A percentile compares a stretch with the other conserved stretches of the same genome.
These are phyloP conservation scores for Selenicereus undatus DNA, from an alignment of 148 eudicot species.

Conservation along the genomic window DNA sequence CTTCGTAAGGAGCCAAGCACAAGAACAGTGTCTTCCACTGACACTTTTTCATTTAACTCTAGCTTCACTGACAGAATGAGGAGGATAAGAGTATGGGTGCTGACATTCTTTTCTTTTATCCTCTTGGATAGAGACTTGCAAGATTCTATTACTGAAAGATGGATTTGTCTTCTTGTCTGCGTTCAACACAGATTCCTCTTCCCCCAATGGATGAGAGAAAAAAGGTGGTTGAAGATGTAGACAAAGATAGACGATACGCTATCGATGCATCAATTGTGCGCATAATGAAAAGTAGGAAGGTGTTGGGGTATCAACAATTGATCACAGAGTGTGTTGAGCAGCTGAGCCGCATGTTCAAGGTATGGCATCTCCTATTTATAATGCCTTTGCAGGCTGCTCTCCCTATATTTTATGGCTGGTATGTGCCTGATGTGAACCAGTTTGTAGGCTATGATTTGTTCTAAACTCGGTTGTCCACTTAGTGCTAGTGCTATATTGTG, in stretches of 20 bases:
- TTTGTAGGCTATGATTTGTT: too few species aligned
- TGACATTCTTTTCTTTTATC: background rate
- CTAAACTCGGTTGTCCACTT: too few species aligned
- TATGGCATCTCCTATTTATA: conserved; percentile 11
- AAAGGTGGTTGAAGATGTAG: conserved; percentile 48
- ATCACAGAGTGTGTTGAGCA: conserved; percentile 45
- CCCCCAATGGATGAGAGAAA: conserved; percentile 42
- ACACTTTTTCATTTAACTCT: conserved; percentile 38
- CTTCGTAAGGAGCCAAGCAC: conserved; percentile 37
- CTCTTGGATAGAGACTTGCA: background rate
- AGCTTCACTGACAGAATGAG: conserved; percentile 45
- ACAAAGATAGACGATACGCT: conserved; percentile 45
- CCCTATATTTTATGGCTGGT: too few species aligned
- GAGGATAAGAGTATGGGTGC: conserved; percentile 34
- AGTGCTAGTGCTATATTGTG: too few species aligned
- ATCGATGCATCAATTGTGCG: conserved; percentile 46
- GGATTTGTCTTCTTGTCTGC: background rate
- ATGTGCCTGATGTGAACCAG: too few species aligned
- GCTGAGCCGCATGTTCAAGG: conserved; percentile 45
- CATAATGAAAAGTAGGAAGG: conserved; percentile 44
- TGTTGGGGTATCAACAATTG: conserved; percentile 37
- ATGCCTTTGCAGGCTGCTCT: too few species aligned
- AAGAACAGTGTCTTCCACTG: conserved; percentile 33
- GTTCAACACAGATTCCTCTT: conserved; percentile 35
- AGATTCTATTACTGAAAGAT: background rate